A percentile compares a stretch with the other conserved stretches of the same genome.
Conservation (phyloP, 2,329 filamentous ascomycete genomes). For the Clarireedia monteithiana region DNA sequence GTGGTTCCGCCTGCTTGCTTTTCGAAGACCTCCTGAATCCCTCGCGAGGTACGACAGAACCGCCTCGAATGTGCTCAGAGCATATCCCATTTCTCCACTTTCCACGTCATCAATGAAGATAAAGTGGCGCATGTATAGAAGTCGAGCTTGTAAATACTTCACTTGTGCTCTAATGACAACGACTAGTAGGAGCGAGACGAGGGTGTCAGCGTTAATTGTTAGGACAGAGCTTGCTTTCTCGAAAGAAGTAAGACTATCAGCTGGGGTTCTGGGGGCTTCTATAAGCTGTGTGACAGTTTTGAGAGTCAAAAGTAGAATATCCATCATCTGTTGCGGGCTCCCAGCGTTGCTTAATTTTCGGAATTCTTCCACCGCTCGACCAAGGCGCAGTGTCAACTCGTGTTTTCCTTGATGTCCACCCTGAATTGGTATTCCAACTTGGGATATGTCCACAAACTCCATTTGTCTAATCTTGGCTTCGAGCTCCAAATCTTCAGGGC, state of each 20-base stretch:
- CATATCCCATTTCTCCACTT: constrained; percentile 91
- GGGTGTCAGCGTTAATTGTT: constrained; percentile 72
- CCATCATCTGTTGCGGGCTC: constrained; percentile 33
- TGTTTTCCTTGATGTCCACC: constrained; percentile 72
- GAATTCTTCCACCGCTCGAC: constrained; percentile 78
- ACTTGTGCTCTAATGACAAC: constrained; percentile 90
- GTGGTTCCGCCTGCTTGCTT: constrained; percentile 79
- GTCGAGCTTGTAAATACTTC: constrained; percentile 75
- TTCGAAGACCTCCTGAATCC: constrained; percentile 74
- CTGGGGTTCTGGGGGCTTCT: constrained; percentile 36
- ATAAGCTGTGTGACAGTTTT: constrained; percentile 71
- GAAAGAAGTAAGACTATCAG: constrained; percentile 24
- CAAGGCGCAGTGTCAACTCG: constrained; percentile 69
- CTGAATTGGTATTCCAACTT: constrained; percentile 82
- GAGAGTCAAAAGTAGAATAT: constrained; percentile 39
- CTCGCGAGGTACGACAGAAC: constrained; percentile 80
- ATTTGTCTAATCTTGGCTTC: constrained; percentile 89
- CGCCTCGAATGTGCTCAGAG: constrained; percentile 90
- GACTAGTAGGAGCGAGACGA: constrained; percentile 84
- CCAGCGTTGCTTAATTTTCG: constrained; percentile 71
- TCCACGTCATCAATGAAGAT: constrained; percentile 98
- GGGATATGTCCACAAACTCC: constrained; percentile 87
- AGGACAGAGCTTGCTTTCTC: constrained; percentile 41
- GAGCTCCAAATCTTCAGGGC: constrained; percentile 76
- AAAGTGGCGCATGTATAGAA: constrained; percentile 95